A percentile compares a stretch with the other conserved stretches of the same genome.
Evolutionary conservation across 306 rosid species (phyloP).

Genomic region (Cicer yamashitae): DNA sequence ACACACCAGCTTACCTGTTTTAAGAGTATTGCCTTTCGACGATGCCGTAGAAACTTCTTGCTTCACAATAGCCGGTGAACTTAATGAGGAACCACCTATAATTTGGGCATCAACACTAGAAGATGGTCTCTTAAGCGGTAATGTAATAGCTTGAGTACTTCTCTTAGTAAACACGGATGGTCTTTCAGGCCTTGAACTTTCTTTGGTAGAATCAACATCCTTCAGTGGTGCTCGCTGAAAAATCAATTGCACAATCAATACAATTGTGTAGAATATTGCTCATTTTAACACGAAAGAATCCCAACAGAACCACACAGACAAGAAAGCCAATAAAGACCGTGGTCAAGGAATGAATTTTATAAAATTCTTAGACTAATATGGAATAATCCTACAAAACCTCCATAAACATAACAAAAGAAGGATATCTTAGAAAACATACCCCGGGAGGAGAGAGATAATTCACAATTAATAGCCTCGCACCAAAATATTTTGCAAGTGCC

Average conservation of each 20-base stretch:
- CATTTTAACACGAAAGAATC: conserved; percentile 39
- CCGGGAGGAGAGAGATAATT: conserved; percentile 87
- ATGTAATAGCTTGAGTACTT: conserved; percentile 54
- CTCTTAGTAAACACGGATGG: conserved; percentile 66
- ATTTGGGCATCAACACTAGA: conserved; percentile 93
- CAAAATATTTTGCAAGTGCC: conserved; percentile 92
- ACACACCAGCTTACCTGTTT: conserved; percentile 59
- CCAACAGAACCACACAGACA: conserved; percentile 34
- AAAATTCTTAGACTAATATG: background rate
- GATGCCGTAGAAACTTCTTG: conserved; percentile 90
- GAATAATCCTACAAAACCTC: conserved; percentile 9
- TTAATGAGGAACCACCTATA: conserved; percentile 75
- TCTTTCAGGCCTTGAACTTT: conserved; percentile 69
- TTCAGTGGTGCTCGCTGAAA: conserved; percentile 64
- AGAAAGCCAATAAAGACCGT: conserved; percentile 17
- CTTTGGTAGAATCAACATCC: conserved; percentile 70
- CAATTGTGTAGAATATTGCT: background rate
- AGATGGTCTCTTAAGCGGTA: conserved; percentile 76
- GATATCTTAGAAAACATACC: conserved; percentile 63
- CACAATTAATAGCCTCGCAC: conserved; percentile 73
- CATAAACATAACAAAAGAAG: conserved; percentile 19
- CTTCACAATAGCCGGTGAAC: conserved; percentile 76
- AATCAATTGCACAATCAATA: conserved; percentile 41
- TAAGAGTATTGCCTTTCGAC: conserved; percentile 70
- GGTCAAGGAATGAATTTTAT: background rate